Evolutionary conservation across 345 rosid genomes (phyloP), one percentile per base, ranked within the genome.

Genomic region (Alliaria petiolata): DNA sequence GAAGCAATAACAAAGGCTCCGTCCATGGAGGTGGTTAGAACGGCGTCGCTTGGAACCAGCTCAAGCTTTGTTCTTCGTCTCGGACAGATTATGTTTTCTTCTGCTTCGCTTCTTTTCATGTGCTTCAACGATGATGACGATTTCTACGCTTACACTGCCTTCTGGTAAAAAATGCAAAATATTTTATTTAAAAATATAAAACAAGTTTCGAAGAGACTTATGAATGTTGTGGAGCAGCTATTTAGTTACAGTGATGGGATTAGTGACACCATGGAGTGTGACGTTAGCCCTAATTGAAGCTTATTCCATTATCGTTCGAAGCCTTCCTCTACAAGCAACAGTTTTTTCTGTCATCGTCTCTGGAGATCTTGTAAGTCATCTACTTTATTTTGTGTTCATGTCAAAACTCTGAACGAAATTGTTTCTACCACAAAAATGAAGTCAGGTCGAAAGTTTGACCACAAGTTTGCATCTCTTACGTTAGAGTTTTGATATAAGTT

Each of bases 191-290:
- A 25, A 34, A 43, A 39, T 34, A 14, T 5, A 34, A 34, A 43
- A 7, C 33, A 67, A 42, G n/a, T 55, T 33, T 59, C 14, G 6
- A 57, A 59, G 35, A 45, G 39, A 66, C 14, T 69, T 26, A 52
- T 35, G 9, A 40, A 36, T 54, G 65, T 61, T 62, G 22, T 66
- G 55, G 10, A 61, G 71, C 83, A 89, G 95, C 75, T 89, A 65
- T 81, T 72, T 85, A 84, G 88, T 86, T 59, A 81, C 85, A 25
- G 79, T 85, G 26, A 89, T 89, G 95, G 88, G 91, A 35, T 78
- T 88, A 55, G 81, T 83, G 47, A 81, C 84, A 69, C 89, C 91
- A 31, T 88, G 95, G 95, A 86, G 88, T 46, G 45, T 76, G 40
- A 71, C 78, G 13, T 60, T 87, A 75, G 85, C 83, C 39, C 42